phyloP scores from a whole-genome alignment of 2,329 filamentous ascomycete species.

The Penicillium nordicum region DNA sequence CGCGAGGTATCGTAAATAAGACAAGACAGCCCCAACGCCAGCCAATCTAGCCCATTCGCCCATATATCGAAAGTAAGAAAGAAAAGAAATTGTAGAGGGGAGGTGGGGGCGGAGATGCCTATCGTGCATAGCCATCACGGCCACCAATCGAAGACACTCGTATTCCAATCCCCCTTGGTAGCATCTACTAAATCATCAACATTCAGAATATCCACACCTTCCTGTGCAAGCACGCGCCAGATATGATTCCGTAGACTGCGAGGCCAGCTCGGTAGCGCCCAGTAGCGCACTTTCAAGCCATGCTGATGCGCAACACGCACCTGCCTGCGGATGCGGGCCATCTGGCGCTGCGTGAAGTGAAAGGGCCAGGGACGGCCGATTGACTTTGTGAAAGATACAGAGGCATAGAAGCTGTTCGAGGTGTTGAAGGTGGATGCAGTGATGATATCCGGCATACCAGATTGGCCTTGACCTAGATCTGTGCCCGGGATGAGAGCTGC shows the following conservation, averaged over 20 bases:
- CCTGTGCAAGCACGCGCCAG: slow-evolving; percentile 52
- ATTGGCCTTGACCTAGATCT: slow-evolving; percentile 46
- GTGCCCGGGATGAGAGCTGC: background rate
- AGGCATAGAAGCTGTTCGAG: slow-evolving; percentile 58
- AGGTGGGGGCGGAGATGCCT: background rate
- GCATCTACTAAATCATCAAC: slow-evolving; percentile 56
- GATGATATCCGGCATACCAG: slow-evolving; percentile 38
- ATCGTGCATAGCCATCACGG: slow-evolving; percentile 11
- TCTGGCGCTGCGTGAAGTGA: slow-evolving; percentile 45
- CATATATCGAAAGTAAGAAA: background rate
- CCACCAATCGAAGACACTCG: slow-evolving; percentile 35
- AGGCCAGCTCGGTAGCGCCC: slow-evolving; percentile 57
- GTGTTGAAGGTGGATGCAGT: slow-evolving; percentile 44
- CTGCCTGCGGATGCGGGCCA: slow-evolving; percentile 49
- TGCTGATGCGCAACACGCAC: slow-evolving; percentile 50
- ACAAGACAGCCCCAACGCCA: background rate
- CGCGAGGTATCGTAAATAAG: slow-evolving; percentile 1
- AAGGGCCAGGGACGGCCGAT: slow-evolving; percentile 52
- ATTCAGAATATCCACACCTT: slow-evolving; percentile 57
- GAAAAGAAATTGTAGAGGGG: background rate
- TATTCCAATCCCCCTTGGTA: slow-evolving; percentile 48
- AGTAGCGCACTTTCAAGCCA: slow-evolving; percentile 57
- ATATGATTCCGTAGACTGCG: slow-evolving; percentile 51
- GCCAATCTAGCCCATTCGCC: background rate
- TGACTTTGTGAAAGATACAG: slow-evolving; percentile 49